Evolutionary conservation across 208 protist species (phyloP).

Genomic region (Herpetomonas muscarum): DNA sequence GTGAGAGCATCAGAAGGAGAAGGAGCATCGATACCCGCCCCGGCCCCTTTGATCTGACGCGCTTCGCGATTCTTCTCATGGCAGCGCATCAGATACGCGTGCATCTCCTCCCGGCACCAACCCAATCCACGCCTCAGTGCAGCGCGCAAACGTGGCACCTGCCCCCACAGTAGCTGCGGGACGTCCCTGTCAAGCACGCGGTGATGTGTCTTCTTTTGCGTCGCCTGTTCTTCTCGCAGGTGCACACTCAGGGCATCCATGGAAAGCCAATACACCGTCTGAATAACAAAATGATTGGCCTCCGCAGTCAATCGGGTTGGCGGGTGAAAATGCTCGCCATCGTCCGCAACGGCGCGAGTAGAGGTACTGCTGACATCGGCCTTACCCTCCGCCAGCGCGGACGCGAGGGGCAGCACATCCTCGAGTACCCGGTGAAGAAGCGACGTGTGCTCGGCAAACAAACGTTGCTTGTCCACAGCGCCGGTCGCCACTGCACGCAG

Average conservation of each 20-base stretch:
- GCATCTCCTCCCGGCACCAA: conserved; percentile 31
- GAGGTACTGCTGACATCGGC: conserved; percentile 3
- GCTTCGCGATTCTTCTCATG: too few species aligned
- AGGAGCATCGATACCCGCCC: too few species aligned
- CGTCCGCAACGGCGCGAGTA: neutral
- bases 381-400: conserved; percentile 31
- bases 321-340: neutral
- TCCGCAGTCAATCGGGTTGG: conserved; percentile 54
- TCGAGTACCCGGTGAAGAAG: conserved; percentile 29
- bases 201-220: neutral
- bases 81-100: neutral
- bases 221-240: conserved; percentile 3
- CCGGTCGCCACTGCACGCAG: conserved; percentile 37
- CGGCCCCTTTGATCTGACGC: too few species aligned
- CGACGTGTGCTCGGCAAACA: conserved; percentile 39
- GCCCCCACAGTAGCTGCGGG: conserved; percentile 41
- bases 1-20: too few species aligned
- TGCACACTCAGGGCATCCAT: conserved; percentile 49
- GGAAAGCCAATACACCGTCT: conserved; percentile 47
- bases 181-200: conserved; percentile 58
- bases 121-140: conserved; percentile 45
- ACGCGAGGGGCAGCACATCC: conserved; percentile 35
- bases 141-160: conserved; percentile 38
- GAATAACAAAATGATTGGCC: conserved; percentile 62
- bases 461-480: conserved; percentile 24